Base-by-base conservation (phyloP, 2,329 filamentous ascomycete genomes). In the Aureobasidium pullulans region DNA sequence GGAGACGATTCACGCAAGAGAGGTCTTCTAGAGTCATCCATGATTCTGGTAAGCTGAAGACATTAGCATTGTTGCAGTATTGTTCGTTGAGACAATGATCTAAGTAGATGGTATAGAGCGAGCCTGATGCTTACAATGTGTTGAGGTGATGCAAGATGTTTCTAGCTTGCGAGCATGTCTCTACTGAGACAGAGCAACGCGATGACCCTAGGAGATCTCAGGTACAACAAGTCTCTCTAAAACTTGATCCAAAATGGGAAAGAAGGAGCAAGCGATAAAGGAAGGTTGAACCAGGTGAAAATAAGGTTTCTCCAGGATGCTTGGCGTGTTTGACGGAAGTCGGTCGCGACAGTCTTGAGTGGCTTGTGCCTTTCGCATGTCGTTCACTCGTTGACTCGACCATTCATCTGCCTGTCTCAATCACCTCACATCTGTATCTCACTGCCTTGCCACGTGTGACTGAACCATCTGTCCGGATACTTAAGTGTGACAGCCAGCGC, bases 241-340 rank as follows among this genome's bases (percentile, higher is more conserved):
- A 29, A 52, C 19, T 52, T 31, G 48, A 42, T 48, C 32, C 44
- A 47, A 47, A 4, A 15, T 16, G 9, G 0, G 13, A 31, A 15
- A 15, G 43, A 48, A 34, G 32, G 8, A 47, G 29, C 15, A 48
- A 48, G 44, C 10, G 39, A 13, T 15, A 15, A 28, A 28, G 42
- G 42, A 6, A 15, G 47, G 32, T 5, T 50, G 16, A 29, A 52
- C 36, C 48, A 39, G 36, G 48, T 40, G 11, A 9, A 29, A 52
- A n/a, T 52, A 52, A 52, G 48, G 48, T 52, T 52, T 52, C 34
- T 52, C 48, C 48, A 52, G 48, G 48, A 52, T 52, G 48, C 48
- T 52, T 52, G 48, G 47, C 47, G 23, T 23, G 23, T 23, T 23
- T 23, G 23, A 23, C 23, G 23, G 23, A n/a, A 13, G 47, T 34